Evolutionary conservation across 2,329 filamentous ascomycete species (phyloP).

Genomic region (Trichoderma sp.): DNA sequence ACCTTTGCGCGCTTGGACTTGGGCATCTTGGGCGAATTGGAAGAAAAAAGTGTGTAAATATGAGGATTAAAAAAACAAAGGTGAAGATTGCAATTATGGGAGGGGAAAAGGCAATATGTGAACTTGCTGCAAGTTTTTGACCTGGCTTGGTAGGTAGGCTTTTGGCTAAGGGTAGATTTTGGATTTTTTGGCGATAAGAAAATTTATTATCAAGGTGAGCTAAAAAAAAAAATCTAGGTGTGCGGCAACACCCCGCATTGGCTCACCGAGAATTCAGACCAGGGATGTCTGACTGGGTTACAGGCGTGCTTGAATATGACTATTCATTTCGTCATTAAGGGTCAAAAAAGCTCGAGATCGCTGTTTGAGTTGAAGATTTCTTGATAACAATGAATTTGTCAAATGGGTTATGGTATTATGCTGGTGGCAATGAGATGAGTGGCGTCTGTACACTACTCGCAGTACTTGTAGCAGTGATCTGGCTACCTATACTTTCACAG

Average conservation of each 20-base stretch:
- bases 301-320: not conserved
- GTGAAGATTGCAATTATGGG: not conserved
- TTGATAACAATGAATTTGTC: not conserved
- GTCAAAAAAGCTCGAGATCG: not conserved
- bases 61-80: too few species aligned
- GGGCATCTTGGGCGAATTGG: constrained; percentile 66
- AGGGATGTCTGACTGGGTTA: not conserved
- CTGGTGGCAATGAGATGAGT: not conserved
- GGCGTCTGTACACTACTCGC: not conserved
- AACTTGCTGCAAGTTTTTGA: not conserved
- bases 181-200: constrained; percentile 35
- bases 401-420: not conserved
- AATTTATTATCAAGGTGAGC: constrained; percentile 33
- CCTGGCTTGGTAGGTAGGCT: not conserved
- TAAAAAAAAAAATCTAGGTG: constrained; percentile 31
- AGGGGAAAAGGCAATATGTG: constrained; percentile 3
- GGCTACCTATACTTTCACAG: not conserved
- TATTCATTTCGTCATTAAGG: not conserved
- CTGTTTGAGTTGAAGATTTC: not conserved
- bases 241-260: constrained; percentile 35
- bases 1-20: constrained; percentile 92
- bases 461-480: not conserved
- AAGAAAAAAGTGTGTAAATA: not conserved
- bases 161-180: not conserved
- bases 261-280: constrained; percentile 29